phyloP scores from a whole-genome alignment of 331 rosid species.

The Malus hybrid region DNA sequence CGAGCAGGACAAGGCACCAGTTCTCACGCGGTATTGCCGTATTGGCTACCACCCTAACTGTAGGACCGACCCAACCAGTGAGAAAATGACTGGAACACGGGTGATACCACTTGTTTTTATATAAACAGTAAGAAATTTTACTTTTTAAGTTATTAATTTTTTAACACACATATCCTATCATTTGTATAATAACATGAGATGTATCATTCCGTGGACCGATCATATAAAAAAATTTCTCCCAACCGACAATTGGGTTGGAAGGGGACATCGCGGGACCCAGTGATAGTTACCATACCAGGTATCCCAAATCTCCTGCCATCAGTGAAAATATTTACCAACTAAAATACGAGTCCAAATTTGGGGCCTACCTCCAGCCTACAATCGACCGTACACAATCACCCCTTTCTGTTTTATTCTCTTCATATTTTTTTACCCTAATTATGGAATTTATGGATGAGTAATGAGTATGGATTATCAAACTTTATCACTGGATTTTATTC shows the following conservation, averaged over 20 bases:
- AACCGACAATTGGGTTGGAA: slow-evolving; percentile 42
- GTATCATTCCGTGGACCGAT: accelerated
- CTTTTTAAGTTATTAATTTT: too few relatives aligned
- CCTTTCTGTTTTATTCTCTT: not conserved
- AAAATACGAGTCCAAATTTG: not conserved
- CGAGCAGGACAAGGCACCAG: slow-evolving; percentile 5
- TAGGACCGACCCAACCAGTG: slow-evolving; percentile 7
- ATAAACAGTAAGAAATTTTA: accelerated
- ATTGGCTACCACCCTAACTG: not conserved
- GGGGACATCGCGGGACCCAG: slow-evolving; percentile 37
- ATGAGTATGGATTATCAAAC: too few relatives aligned
- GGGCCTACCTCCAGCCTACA: slow-evolving; percentile 7
- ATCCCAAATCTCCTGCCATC: not conserved
- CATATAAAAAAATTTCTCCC: not conserved
- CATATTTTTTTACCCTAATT: not conserved
- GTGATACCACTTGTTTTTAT: too few relatives aligned
- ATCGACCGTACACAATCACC: not conserved
- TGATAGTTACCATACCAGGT: not conserved
- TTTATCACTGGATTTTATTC: too few relatives aligned
- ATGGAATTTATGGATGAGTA: not conserved
- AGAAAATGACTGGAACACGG: too few relatives aligned
- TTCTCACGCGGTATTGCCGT: slow-evolving; percentile 18
- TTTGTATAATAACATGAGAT: accelerated
- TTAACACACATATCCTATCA: accelerated
- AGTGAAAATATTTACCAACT: not conserved